Base-by-base conservation (phyloP, 768 basidiomycete species). In the Rhizopogon rudus region DNA sequence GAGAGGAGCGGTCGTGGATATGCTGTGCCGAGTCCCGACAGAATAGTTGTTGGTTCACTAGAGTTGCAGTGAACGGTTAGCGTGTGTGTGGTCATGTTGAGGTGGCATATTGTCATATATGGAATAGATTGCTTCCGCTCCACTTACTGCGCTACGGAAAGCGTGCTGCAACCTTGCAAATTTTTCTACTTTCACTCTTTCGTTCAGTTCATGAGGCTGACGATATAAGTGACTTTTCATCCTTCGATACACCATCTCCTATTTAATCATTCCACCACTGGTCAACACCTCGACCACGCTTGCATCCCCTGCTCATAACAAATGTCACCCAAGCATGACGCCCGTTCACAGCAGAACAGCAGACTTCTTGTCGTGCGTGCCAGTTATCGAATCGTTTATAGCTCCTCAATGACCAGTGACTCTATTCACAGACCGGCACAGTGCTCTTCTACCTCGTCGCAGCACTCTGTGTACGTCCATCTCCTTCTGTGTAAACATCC, bases 391-490 rank as follows among this genome's bases (percentile, higher is more conserved):
- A 39, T 50, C 6, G 16, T 22, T 29, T 16, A 33, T 58, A n/a
- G 29, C 37, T 5, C 31, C 57, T 61, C 17, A 62, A 56, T 48
- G 25, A 29, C 8, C 25, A 37, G 14, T 14, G 22, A 16, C 35
- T 35, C 17, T 49, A 37, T 22, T 25, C 40, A 52, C 63, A 92
- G 91, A 79, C 72, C 39, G 86, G 81, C 44, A 90, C 91, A 7
- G 89, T 94, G 7, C 66, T 79, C 12, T 95, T 95, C 72, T 95
- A 95, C 67, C 81, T 95, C 54, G 81, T 93, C n/a, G 91, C 92
- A 53, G 92, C 92, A 22, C 72, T 94, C 55, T 80, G 88, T 65
- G 92, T 93, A 71, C 63, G 91, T 84, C 49, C 17, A 28, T 16
- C 31, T 43, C 17, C 6, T 50, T 6, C 44, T 37, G 28, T 31